Base-by-base conservation (phyloP, 2,329 filamentous ascomycete species). In the Fusarium graminum region DNA sequence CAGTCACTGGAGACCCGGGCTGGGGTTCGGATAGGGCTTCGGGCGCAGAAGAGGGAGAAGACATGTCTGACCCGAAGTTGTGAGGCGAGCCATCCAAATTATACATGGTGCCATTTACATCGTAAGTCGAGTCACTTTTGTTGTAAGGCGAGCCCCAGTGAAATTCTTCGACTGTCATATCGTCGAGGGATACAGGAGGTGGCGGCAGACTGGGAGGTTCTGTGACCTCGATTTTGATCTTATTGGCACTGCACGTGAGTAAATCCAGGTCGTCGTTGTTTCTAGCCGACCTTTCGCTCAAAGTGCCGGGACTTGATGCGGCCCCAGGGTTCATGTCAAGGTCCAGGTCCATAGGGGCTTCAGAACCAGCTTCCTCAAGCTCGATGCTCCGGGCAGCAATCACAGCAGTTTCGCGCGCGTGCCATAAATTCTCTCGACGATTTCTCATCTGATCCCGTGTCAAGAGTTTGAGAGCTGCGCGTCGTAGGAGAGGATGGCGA, bases 351-450 rank as follows among this genome's bases (percentile, higher is more conserved):
- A 46, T 22, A 9, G 43, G 29, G 16, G 17, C 29, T 2, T 45
- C 50, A 4, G 52, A 9, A 1, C 50, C 51, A 3, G 58, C 62
- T 45, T 81, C 78, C 49, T 82, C 79, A 2, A 80, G 55, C 42
- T 76, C 67, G 1, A 81, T 77, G n/a, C 78, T 68, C 5, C 76
- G 71, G 9, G 69, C 68, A 2, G 76, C 78, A 4, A 80, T 73
- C 11, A 70, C 68, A 0, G 76, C 71, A 42, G 77, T 71, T 40
- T 74, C 69, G 8, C 73, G 70, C 1, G 74, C 72, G 4, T 77
- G 74, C 78, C 80, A 82, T 0, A 82, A 52, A 34, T 80, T 80
- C 60, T 82, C 80, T 8, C 76, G 68, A 6, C 79, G 71, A 30
- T 76, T 67, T 16, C 68, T 69, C 46, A 76, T 69, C 41, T 76